Evolutionary conservation across 345 rosid species (phyloP).

Genomic region (Rhizophora mangle): DNA sequence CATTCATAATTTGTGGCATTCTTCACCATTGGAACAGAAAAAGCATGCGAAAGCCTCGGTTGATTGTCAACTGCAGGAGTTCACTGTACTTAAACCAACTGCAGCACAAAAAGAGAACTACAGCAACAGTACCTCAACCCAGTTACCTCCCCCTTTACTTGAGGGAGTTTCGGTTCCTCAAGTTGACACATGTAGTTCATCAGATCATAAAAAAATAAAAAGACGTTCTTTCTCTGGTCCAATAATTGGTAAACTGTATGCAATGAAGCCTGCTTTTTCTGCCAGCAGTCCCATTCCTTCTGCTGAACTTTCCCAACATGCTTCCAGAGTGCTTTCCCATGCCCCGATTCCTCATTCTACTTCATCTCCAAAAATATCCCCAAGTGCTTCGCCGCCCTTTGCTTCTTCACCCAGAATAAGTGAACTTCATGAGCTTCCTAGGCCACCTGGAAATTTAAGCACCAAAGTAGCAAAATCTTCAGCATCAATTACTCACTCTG

Average conservation of each 20-base stretch:
- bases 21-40: conserved; percentile 83
- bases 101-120: conserved; percentile 37
- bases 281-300: conserved; percentile 45
- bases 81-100: conserved; percentile 20
- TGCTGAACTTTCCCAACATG: conserved; percentile 41
- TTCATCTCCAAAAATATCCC: conserved; percentile 70
- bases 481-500: conserved; percentile 66
- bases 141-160: conserved; percentile 55
- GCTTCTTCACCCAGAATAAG: conserved; percentile 70
- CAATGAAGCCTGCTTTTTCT: conserved; percentile 46
- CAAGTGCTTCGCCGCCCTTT: conserved; percentile 78
- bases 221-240: conserved; percentile 79
- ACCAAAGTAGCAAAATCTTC: conserved; percentile 53
- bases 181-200: conserved; percentile 29
- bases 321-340: conserved; percentile 45
- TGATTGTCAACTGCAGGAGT: conserved; percentile 31
- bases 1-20: conserved; percentile 58
- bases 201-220: conserved; percentile 47
- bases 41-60: conserved; percentile 42
- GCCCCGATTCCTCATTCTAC: conserved; percentile 42
- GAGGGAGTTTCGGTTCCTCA: conserved; percentile 50
- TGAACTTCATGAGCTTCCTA: conserved; percentile 93
- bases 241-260: conserved; percentile 47
- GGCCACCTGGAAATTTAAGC: conserved; percentile 62
- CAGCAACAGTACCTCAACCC: conserved; percentile 37